Base-by-base conservation (phyloP, 2,329 filamentous ascomycete genomes). In the Alternaria viburni region DNA sequence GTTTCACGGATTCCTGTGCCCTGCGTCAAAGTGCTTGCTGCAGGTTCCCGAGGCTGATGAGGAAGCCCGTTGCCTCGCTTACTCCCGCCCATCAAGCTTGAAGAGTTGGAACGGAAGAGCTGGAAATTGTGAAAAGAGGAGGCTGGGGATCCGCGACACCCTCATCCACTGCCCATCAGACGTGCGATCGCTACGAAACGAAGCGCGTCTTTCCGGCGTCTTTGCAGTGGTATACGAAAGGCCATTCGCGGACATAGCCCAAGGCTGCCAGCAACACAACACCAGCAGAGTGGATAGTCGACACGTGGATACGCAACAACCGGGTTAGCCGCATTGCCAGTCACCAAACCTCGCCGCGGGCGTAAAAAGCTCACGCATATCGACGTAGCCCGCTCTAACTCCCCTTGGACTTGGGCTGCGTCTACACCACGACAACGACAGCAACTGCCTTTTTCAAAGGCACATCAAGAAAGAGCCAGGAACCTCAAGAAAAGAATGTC, bases 381-480 rank as follows among this genome's bases (percentile, higher is more conserved):
- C 62, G 69, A 70, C 70, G 64, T 71, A 64, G 66, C 68, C 62
- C 68, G 61, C 57, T 67, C 65, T 49, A 67, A 44, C 62, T 70
- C 69, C 60, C 68, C 61, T 67, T 64, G 62, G 68, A 65, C 59
- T 69, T 67, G 66, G 68, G 62, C 56, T 72, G 67, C 67, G 60
- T 65, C 65, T 52, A 59, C 57, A 66, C 70, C 58, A 64, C 70
- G 58, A 54, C 64, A 60, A 64, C 70, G 58, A 54, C 64, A 60
- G 67, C 71, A 9, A 64, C 61, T 56, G 57, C 64, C 46, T 69
- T 71, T 60, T 72, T 74, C 41, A 64, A 63, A 58, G 61, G 61
- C 50, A 58, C 65, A 54, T 51, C 67, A 52, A 68, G 60, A 50
- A 60, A 57, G 36, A 67, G 58, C 57, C 68, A 65, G 55, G 61